Base-by-base conservation (phyloP, 176 grass and related monocot species). In the Eragrostis nindensis region DNA sequence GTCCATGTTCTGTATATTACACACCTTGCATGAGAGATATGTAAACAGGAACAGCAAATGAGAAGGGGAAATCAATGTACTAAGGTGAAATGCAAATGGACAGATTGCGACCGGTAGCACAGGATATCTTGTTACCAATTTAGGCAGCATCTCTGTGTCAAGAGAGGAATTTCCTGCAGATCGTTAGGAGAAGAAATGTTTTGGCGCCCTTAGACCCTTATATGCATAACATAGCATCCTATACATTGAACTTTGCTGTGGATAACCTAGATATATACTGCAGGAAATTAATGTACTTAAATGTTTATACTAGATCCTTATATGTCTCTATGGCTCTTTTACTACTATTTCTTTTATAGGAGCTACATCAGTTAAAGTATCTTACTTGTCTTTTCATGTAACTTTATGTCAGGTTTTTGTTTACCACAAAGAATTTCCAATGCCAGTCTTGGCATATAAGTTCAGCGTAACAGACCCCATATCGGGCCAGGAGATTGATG, bases 401-500 rank as follows among this genome's bases (percentile, higher is more conserved):
- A 81, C 46, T 64, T n/a, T 77, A n/a, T 52, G 46, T 32, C 89
- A 99, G 97, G 97, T 99, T 82, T 99, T 93, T 78, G 84, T 99
- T 49, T 99, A 99, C 79, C 91, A 93, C 85, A 99, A 90, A 85
- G 84, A 87, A 63, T 99, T 99, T 75, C 90, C 97, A 5, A 99
- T 99, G 97, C 93, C 93, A 16, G 90, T 99, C 14, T 56, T 99
- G 79, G 92, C 90, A 16, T 91, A 95, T 57, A 99, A 99, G 65
- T 99, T 99, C 84, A 77, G 69, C 52, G 90, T 90, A 40, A 81
- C 89, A 25, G 97, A 99, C 72, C 93, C 90, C 6, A 88, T 99
- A 56, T 93, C 93, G 8, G 96, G 96, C n/a, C 86, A 99, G 75
- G 96, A 95, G 70, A 83, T 99, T 5, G 96, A 95, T 22, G 90